phyloP scores from a whole-genome alignment of 2,329 filamentous ascomycete species.

The Drechslera avenae region DNA sequence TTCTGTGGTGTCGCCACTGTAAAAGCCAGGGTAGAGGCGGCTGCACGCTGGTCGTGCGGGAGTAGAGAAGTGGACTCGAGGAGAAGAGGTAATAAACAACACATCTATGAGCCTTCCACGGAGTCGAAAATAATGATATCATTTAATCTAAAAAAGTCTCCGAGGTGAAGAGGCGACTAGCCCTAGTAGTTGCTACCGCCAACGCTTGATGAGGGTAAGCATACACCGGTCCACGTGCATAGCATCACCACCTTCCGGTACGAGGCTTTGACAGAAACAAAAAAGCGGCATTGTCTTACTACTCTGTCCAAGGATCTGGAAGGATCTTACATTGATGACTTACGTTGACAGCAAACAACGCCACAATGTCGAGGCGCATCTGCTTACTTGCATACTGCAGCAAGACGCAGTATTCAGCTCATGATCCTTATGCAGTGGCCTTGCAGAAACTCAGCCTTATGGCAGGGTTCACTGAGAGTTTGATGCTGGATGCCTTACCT shows the following conservation, averaged over 20 bases:
- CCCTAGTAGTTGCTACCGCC: too few relatives aligned
- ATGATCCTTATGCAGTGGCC: not conserved
- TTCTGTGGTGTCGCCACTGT: not conserved
- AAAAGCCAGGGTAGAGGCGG: not conserved
- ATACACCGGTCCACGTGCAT: not conserved
- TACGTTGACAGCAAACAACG: conserved; percentile 17
- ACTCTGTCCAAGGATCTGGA: conserved; percentile 2
- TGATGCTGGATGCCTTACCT: too few relatives aligned
- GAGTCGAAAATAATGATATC: too few relatives aligned
- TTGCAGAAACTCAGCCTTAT: too few relatives aligned
- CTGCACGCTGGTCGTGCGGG: not conserved
- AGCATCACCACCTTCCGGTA: not conserved
- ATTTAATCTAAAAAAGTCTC: too few relatives aligned
- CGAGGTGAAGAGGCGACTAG: too few relatives aligned
- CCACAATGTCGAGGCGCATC: conserved; percentile 33
- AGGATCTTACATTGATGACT: not conserved
- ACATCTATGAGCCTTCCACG: too few relatives aligned
- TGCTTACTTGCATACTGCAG: conserved; percentile 24
- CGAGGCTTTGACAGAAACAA: conserved; percentile 13
- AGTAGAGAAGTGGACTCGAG: not conserved
- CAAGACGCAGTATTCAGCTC: conserved; percentile 8
- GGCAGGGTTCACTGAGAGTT: too few relatives aligned
- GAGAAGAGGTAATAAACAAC: not conserved
- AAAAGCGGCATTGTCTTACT: conserved; percentile 13
- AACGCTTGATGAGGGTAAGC: not conserved